Evolutionary conservation across 257 asterid species (phyloP).

Genomic region (Petrea volubilis): DNA sequence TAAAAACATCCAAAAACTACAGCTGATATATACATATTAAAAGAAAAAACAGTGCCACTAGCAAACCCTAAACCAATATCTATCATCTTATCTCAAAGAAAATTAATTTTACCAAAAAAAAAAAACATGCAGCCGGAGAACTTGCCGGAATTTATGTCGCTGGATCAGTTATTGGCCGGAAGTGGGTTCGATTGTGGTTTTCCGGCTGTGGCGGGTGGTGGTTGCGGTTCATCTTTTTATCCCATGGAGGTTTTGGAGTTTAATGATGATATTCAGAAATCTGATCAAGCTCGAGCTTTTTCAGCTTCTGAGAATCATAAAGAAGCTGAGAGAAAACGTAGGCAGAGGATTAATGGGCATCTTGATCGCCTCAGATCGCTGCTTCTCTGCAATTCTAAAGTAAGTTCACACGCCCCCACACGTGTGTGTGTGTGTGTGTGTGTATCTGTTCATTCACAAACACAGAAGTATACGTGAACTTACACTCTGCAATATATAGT

Average conservation of each 20-base stretch:
- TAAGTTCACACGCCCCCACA: slow-evolving; percentile 14
- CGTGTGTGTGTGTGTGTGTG: no score
- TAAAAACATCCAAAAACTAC: slow-evolving; percentile 3
- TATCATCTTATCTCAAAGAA: slow-evolving; percentile 27
- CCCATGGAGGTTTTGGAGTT: slow-evolving; percentile 33
- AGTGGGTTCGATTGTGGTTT: slow-evolving; percentile 12
- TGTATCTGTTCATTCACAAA: no score
- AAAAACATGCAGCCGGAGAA: slow-evolving; percentile 51
- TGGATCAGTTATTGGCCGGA: slow-evolving; percentile 33
- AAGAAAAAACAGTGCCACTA: slow-evolving; percentile 26
- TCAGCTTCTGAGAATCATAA: slow-evolving; percentile 62
- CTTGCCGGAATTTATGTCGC: slow-evolving; percentile 37
- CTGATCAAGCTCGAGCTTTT: slow-evolving; percentile 41
- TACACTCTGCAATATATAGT: no score
- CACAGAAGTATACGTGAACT: no score
- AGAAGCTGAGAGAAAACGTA: slow-evolving; percentile 74
- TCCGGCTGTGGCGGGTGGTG: slow-evolving; percentile 25
- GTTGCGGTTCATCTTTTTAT: slow-evolving; percentile 35
- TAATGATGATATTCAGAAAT: slow-evolving; percentile 3
- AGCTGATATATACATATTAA: neutral
- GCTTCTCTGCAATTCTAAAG: slow-evolving; percentile 73
- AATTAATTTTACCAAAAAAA: neutral
- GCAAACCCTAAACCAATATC: slow-evolving; percentile 57
- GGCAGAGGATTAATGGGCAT: slow-evolving; percentile 69
- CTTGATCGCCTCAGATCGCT: slow-evolving; percentile 62